Evolutionary conservation across 2,329 filamentous ascomycete species (phyloP).

Genomic region (Byssoonygena ceratinophila): DNA sequence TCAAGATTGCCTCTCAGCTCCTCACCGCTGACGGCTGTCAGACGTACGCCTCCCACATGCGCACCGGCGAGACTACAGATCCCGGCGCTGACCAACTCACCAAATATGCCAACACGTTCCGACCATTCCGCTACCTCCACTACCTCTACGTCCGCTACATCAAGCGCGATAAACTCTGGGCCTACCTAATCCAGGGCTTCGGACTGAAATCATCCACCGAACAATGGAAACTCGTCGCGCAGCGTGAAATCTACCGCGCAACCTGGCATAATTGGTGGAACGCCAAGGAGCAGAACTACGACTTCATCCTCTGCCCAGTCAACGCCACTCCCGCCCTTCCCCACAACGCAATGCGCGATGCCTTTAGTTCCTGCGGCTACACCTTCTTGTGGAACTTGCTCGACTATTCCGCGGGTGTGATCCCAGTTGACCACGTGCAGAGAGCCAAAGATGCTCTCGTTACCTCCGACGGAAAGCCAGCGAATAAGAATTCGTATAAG

Average conservation of each 20-base stretch:
- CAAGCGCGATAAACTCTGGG: constrained; percentile 64
- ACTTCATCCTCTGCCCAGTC: constrained; percentile 71
- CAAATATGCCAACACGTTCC: constrained; percentile 61
- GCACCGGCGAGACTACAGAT: constrained; percentile 68
- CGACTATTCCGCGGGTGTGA: constrained; percentile 71
- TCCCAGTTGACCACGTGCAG: constrained; percentile 81
- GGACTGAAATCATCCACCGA: constrained; percentile 62
- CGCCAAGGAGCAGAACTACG: constrained; percentile 54
- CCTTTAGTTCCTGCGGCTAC: constrained; percentile 78
- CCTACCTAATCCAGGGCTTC: constrained; percentile 63
- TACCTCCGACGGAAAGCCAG: constrained; percentile 31
- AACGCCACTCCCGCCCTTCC: constrained; percentile 86
- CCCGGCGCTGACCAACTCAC: constrained; percentile 64
- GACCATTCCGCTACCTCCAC: constrained; percentile 70
- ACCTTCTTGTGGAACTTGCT: constrained; percentile 91
- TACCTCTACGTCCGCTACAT: constrained; percentile 85
- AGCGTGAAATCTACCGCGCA: constrained; percentile 65
- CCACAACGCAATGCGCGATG: constrained; percentile 75
- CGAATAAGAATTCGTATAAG: constrained; percentile 35
- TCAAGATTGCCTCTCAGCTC: constrained; percentile 66
- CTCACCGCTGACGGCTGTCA: constrained; percentile 75
- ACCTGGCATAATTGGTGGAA: constrained; percentile 83
- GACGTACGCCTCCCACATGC: constrained; percentile 68
- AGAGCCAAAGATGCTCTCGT: constrained; percentile 54
- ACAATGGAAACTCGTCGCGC: constrained; percentile 69